These are phyloP conservation scores for Fusarium sp. DNA, from an alignment of 2,329 filamentous ascomycete genomes.

Conservation along the genomic window DNA sequence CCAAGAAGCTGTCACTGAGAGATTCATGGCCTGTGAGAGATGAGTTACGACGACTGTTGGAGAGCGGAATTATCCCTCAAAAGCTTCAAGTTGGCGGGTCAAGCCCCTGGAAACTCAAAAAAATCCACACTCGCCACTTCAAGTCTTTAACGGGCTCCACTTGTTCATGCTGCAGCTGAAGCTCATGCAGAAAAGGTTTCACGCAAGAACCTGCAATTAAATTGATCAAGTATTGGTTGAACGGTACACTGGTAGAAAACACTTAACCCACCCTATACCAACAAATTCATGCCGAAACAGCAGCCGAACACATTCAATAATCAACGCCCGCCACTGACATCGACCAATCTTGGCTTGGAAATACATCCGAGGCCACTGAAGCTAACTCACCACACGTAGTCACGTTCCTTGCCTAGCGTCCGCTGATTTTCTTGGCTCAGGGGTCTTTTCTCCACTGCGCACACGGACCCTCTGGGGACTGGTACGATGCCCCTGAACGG, in stretches of 20 bases:
- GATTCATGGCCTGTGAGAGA: background rate
- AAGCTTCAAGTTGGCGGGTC: background rate
- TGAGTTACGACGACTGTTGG: conserved; percentile 1
- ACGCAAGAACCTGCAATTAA: background rate
- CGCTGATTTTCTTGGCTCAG: conserved; percentile 1
- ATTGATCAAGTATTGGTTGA: no score
- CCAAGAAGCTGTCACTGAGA: background rate
- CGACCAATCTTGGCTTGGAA: conserved; percentile 14
- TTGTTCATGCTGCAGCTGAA: background rate
- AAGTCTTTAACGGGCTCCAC: background rate
- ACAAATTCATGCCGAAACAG: conserved; percentile 7
- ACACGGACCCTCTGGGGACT: background rate
- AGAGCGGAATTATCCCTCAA: background rate
- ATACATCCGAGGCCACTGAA: conserved; percentile 12
- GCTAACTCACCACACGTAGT: background rate
- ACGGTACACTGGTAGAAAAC: no score
- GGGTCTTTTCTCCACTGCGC: conserved; percentile 4
- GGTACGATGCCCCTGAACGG: background rate
- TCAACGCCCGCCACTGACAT: background rate
- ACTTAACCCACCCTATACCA: background rate
- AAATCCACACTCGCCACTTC: background rate
- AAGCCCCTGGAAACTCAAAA: background rate
- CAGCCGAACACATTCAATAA: background rate
- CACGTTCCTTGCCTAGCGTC: background rate
- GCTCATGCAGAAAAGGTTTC: background rate